phyloP scores from a whole-genome alignment of 306 rosid genomes.

The Quercus glauca region DNA sequence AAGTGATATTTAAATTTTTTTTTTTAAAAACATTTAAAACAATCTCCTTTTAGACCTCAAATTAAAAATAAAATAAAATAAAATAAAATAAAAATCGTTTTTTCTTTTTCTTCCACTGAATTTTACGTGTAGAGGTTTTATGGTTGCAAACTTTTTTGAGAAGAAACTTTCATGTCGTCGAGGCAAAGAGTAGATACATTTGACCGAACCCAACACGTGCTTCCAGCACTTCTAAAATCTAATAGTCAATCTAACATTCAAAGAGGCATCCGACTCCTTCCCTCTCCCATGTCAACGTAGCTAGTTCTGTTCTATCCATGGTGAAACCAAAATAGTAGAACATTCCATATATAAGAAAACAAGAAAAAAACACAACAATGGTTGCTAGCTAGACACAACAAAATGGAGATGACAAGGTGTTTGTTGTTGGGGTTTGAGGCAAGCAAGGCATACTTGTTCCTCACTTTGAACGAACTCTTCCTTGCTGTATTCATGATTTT shows the following conservation, averaged over 20 bases:
- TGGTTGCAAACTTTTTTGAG: too few species aligned
- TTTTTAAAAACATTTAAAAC: too few species aligned
- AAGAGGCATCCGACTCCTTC: neutral
- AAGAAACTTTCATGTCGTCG: too few species aligned
- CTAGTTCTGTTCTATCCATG: neutral
- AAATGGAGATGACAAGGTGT: neutral
- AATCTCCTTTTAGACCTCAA: too few species aligned
- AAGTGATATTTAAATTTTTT: too few species aligned
- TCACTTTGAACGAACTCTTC: neutral
- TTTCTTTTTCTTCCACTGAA: too few species aligned
- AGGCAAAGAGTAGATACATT: neutral
- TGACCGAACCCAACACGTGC: neutral
- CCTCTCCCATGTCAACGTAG: too few species aligned
- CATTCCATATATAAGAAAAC: neutral
- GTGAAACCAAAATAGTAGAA: neutral
- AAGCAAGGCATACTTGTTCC: conserved; percentile 1
- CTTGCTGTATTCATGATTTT: conserved; percentile 9
- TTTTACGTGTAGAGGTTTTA: too few species aligned
- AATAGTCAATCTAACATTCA: neutral
- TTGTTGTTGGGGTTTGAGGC: neutral
- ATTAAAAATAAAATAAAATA: too few species aligned
- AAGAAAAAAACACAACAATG: neutral
- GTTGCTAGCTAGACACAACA: neutral
- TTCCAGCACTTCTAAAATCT: neutral
- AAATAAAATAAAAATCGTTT: too few species aligned